Percentiles rank a stretch among this genome's conserved stretches.
These are phyloP conservation scores for Ustilago hordei DNA, from an alignment of 1,284 basidiomycete genomes.

Conservation along the genomic window DNA sequence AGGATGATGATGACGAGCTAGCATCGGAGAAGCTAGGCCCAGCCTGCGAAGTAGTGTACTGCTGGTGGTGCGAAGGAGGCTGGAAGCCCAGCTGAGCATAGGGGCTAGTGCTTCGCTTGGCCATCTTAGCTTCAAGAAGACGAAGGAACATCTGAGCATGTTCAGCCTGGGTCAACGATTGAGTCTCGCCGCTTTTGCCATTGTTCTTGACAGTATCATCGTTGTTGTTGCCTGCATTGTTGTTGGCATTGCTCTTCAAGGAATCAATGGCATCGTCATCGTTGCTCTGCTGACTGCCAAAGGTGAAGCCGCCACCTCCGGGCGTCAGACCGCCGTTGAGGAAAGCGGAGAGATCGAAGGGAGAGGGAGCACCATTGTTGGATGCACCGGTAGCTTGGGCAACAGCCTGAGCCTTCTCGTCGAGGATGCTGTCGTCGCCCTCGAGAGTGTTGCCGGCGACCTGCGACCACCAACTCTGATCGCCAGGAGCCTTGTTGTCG, in stretches of 20 bases:
- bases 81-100: constrained; percentile 60
- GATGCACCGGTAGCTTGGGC: constrained; percentile 45
- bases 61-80: constrained; percentile 49
- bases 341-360: constrained; percentile 62
- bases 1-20: constrained; percentile 32
- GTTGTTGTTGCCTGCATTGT: not conserved
- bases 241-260: constrained; percentile 17
- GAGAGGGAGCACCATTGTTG: constrained; percentile 46
- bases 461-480: constrained; percentile 63
- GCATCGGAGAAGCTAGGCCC: constrained; percentile 35
- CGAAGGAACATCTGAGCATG: constrained; percentile 58
- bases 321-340: constrained; percentile 60
- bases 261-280: constrained; percentile 15
- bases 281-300: constrained; percentile 35
- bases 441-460: constrained; percentile 54
- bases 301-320: constrained; percentile 47
- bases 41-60: constrained; percentile 24
- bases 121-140: constrained; percentile 55
- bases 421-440: constrained; percentile 52
- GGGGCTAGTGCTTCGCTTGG: constrained; percentile 43
- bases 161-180: constrained; percentile 44
- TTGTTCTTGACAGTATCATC: constrained; percentile 26
- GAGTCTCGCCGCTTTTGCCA: constrained; percentile 21
- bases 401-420: constrained; percentile 63
- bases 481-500: constrained; percentile 48